Percentiles rank a stretch among this genome's conserved stretches.
Conservation (phyloP, 2,329 filamentous ascomycete species). For the Lecanicillium sp. region DNA sequence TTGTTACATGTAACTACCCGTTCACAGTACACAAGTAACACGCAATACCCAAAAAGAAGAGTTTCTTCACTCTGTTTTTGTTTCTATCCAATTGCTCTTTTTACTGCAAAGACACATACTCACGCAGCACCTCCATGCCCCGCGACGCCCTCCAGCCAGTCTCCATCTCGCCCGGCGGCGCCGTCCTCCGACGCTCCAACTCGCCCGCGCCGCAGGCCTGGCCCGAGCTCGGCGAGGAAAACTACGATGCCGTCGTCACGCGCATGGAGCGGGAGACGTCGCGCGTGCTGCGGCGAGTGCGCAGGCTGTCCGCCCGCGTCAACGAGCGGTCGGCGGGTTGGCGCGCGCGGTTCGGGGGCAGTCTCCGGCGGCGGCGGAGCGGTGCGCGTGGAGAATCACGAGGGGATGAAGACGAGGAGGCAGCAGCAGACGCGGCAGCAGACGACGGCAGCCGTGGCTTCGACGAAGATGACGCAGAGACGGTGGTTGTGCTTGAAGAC, state of each 20-base stretch:
- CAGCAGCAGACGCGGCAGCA: neutral
- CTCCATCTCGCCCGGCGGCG: neutral
- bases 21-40: too few species aligned
- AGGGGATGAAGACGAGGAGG: too few species aligned
- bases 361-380: neutral
- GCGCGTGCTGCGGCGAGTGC: neutral
- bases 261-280: neutral
- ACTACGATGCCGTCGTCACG: neutral
- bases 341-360: constrained; percentile 3
- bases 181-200: constrained; percentile 1
- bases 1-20: too few species aligned
- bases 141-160: constrained; percentile 4
- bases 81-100: neutral
- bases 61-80: too few species aligned
- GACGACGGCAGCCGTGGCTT: too few species aligned
- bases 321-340: constrained; percentile 4
- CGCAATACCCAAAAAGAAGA: neutral
- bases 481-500: neutral
- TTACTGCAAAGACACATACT: neutral
- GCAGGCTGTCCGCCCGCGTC: constrained; percentile 1
- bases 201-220: neutral
- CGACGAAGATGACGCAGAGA: neutral
- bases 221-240: neutral
- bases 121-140: neutral
- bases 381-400: too few species aligned